Base-by-base conservation (phyloP, 306 rosid species). In the Lathyrus aphaca region DNA sequence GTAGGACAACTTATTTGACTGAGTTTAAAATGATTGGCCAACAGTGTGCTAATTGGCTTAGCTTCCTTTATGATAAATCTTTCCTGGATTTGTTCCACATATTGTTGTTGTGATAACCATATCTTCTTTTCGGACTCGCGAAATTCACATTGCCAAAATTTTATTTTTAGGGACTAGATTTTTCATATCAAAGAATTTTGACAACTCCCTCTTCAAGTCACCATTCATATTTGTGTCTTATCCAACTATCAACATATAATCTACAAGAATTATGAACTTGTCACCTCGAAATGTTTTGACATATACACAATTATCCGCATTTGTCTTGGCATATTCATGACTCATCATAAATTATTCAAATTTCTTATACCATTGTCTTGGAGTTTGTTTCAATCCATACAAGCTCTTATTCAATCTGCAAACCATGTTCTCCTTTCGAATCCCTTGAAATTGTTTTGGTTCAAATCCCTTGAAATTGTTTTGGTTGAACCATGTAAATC, bases 11-110 rank as follows among this genome's bases (percentile, higher is more conserved):
- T 57, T 39, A 5, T 30, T 57, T 29, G 29, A 6, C 5, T 57
- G 42, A 29, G 64, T 27, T 29, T 57, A 30, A 57, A 57, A 39
- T 57, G 64, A 57, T 58, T 58, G 23, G 21, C 23, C 10, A 58
- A 32, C 0, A 3, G 44, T 58, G 21, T 14, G 64, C 64, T 58
- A 30, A 58, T 6, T 32, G 12, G 2, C 23, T 58, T 58, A 58
- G 13, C 43, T 30, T 15, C 19, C 18, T 29, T 6, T 23, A 30
- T 32, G 18, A 30, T 58, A 12, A 30, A 58, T 58, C 64, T 58
- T n/a, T 58, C 7, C 30, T 30, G 23, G 27, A 58, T 40, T 6
- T 12, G n/a, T 6, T 58, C 18, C 44, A 30, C 43, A 58, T 30
- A 58, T 1, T 4, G 12, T 30, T 58, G 5, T 15, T 29, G 43